Conservation (phyloP, 2,329 filamentous ascomycete species). For the Passalora sequoiae region DNA sequence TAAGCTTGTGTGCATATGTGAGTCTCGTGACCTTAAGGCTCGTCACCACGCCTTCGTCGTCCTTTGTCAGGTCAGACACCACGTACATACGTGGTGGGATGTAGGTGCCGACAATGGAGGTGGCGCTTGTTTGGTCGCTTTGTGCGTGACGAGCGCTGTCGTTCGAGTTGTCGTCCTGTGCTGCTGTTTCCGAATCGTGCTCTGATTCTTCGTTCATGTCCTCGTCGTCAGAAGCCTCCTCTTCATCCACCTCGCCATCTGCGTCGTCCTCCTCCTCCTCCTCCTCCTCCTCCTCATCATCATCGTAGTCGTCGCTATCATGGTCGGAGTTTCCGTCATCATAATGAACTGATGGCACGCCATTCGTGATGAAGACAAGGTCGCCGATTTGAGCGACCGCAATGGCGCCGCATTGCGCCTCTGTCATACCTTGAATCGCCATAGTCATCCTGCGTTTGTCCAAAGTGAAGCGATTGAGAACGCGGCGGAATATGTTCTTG, state of each 20-base stretch:
- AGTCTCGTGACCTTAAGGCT: constrained; percentile 14
- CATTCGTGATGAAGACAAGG: constrained; percentile 17
- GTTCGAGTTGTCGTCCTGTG: no score
- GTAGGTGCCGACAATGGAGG: not conserved
- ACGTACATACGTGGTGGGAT: constrained; percentile 13
- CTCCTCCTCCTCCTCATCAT: constrained; percentile 9
- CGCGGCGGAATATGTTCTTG: constrained; percentile 1
- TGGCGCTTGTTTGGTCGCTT: not conserved
- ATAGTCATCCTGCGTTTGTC: constrained; percentile 12
- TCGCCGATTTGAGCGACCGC: constrained; percentile 17
- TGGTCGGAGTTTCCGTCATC: not conserved
- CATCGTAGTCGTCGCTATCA: constrained; percentile 7
- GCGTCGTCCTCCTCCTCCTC: constrained; percentile 9
- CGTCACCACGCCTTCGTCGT: constrained; percentile 10
- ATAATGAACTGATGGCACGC: not conserved
- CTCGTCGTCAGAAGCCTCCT: constrained; percentile 3
- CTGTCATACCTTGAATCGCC: constrained; percentile 17
- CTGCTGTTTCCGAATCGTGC: constrained; percentile 10
- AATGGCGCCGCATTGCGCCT: constrained; percentile 13
- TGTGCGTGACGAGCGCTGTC: no score
- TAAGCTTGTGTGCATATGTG: constrained; percentile 12
- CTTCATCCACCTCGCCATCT: constrained; percentile 8
- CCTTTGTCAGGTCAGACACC: constrained; percentile 13
- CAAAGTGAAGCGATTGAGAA: not conserved
- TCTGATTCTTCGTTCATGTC: constrained; percentile 4